Base-by-base conservation (phyloP, 2,329 filamentous ascomycete genomes). In the Talaromyces sp. region DNA sequence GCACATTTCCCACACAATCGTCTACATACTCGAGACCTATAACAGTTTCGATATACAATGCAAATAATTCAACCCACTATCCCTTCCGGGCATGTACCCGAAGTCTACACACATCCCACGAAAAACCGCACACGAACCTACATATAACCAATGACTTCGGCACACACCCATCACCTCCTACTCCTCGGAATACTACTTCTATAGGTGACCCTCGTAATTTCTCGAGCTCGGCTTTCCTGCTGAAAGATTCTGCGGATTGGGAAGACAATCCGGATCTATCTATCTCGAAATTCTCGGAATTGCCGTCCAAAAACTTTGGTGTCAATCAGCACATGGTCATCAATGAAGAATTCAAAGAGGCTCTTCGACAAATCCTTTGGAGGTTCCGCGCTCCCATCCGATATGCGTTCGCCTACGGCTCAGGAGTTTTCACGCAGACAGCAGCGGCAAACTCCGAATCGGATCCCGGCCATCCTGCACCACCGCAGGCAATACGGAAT, bases 381-480 rank as follows among this genome's bases (percentile, higher is more conserved):
- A 87, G 96, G 73, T 98, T 99, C 78, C 86, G 89, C 61, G 94
- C 95, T 0, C 94, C 95, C 0, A 96, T 99, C 70, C 88, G 93
- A 64, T 98, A 98, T 81, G 94, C 93, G 15, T 97, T 99, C 77
- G 95, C 95, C 1, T 99, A 99, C 74, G 95, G 95, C 25, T 98
- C 94, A 6, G 95, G 95, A 3, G 95, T 99, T 10, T 99, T 99
- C 73, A 89, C 93, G 0, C 95, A 99, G 76, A 81, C 81, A 58
- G 85, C 85, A 69, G 75, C 77, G 49, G 77, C 81, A 52, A 70
- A 72, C 4, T 70, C 72, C 43, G 73, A 72, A 62, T 74, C 68
- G 74, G 64, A 62, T 5, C 80, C 74, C 27, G 84, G 86, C 22
- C 94, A 98, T 74, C 90, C 93, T 7, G 89, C 93, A 67, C 89